phyloP scores from a whole-genome alignment of 2,329 filamentous ascomycete species.

The Aschersonia sp. region DNA sequence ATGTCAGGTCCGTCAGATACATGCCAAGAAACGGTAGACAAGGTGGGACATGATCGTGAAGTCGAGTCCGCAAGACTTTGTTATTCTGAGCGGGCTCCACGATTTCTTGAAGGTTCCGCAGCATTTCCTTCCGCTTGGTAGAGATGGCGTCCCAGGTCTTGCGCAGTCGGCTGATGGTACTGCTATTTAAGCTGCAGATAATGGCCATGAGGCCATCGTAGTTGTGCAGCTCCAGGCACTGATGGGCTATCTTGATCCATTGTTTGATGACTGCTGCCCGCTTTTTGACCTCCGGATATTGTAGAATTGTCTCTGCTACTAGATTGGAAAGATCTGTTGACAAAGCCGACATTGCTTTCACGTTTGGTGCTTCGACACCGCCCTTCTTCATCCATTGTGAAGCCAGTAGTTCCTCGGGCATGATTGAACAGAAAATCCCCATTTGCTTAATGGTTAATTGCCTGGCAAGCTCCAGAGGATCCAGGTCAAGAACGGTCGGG shows the following conservation, averaged over 20 bases:
- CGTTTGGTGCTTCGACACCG: constrained; percentile 67
- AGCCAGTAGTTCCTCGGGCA: constrained; percentile 80
- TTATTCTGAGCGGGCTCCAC: constrained; percentile 88
- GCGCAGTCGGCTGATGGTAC: constrained; percentile 74
- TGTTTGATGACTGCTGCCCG: constrained; percentile 85
- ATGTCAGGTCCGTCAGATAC: constrained; percentile 90
- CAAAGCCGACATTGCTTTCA: constrained; percentile 83
- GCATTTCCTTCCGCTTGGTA: constrained; percentile 63
- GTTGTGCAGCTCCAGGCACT: constrained; percentile 80
- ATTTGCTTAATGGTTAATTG: constrained; percentile 91
- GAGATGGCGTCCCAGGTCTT: constrained; percentile 88
- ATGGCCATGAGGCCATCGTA: constrained; percentile 97
- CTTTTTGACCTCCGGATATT: constrained; percentile 83
- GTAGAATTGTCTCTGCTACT: constrained; percentile 83
- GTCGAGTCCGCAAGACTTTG: constrained; percentile 65
- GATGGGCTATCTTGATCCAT: constrained; percentile 89
- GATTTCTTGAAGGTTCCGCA: constrained; percentile 68
- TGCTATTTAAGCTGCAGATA: constrained; percentile 84
- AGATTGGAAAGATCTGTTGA: constrained; percentile 88
- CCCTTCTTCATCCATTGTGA: constrained; percentile 90
- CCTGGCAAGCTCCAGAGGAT: constrained; percentile 77
- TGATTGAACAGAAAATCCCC: constrained; percentile 77
- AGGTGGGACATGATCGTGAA: constrained; percentile 77
- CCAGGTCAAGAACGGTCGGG: constrained; percentile 76
- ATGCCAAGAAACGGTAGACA: constrained; percentile 93